Percentiles rank a stretch among this genome's conserved stretches.
phyloP scores from a whole-genome alignment of 345 rosid genomes.

The Pelargonium nanum region DNA sequence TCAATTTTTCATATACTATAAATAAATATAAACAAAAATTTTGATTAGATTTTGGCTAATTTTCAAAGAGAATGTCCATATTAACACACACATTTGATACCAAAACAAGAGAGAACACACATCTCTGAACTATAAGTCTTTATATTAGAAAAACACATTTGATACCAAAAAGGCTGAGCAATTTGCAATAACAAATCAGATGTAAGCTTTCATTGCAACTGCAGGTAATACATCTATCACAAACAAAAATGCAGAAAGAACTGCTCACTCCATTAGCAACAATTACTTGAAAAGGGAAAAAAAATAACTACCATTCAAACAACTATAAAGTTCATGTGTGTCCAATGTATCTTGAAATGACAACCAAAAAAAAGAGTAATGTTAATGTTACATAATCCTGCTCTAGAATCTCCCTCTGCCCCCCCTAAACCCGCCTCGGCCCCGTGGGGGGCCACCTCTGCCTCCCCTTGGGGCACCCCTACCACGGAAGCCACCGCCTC shows the following conservation, averaged over 20 bases:
- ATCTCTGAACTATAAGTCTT: too few relatives aligned
- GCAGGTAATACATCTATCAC: background rate
- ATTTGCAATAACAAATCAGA: background rate
- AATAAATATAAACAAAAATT: too few relatives aligned
- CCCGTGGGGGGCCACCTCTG: slow-evolving; percentile 40
- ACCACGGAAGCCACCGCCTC: slow-evolving; percentile 50
- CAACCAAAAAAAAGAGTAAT: slow-evolving; percentile 10
- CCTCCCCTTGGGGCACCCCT: slow-evolving; percentile 69
- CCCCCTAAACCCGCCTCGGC: slow-evolving; percentile 47
- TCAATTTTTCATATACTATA: too few relatives aligned
- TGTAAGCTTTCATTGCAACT: background rate
- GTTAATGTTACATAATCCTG: slow-evolving; percentile 11
- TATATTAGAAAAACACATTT: too few relatives aligned
- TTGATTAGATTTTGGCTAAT: too few relatives aligned
- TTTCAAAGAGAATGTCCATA: too few relatives aligned
- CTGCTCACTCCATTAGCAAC: background rate
- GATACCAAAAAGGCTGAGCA: too few relatives aligned
- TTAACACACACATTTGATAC: too few relatives aligned
- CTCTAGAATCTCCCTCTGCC: slow-evolving; percentile 54
- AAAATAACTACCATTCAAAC: background rate
- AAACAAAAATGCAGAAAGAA: background rate
- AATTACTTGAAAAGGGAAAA: too few relatives aligned
- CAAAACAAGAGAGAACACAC: too few relatives aligned
- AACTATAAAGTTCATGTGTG: background rate
- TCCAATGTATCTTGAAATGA: background rate